phyloP scores from a whole-genome alignment of 2,329 filamentous ascomycete species.

The Alternaria novae-zelandiae region DNA sequence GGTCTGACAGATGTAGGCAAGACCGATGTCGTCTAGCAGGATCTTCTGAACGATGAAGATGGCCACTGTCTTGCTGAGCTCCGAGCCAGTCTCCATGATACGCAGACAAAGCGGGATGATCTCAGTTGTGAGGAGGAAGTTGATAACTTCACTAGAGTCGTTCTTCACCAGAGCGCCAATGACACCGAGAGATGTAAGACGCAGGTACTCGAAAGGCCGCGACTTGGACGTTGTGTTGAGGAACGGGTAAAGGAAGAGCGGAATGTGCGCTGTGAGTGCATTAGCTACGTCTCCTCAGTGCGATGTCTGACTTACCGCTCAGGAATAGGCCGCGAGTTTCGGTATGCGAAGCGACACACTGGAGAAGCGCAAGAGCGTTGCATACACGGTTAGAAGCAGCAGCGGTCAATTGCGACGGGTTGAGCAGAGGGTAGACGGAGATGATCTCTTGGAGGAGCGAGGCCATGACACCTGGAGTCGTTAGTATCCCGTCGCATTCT shows the following conservation, averaged over 20 bases:
- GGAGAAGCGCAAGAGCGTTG: conserved; percentile 92
- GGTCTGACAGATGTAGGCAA: conserved; percentile 98
- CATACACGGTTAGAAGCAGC: conserved; percentile 98
- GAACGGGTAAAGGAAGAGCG: conserved; percentile 96
- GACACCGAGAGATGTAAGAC: conserved; percentile 92
- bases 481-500: conserved; percentile 16
- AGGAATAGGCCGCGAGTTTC: conserved; percentile 93
- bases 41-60: conserved; percentile 99
- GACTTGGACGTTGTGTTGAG: conserved; percentile 99
- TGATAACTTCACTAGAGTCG: conserved; percentile 97
- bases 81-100: conserved; percentile 99
- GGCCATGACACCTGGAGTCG: conserved; percentile 85
- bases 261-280: conserved; percentile 78
- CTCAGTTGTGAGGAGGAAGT: conserved; percentile 96
- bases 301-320: conserved; percentile 67
- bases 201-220: conserved; percentile 94
- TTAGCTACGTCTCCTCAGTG: conserved; percentile 17
- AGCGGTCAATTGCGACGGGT: conserved; percentile 94
- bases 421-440: conserved; percentile 94
- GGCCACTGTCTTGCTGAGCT: conserved; percentile 97
- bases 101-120: conserved; percentile 97
- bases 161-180: conserved; percentile 98
- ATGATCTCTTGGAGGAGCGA: conserved; percentile 98
- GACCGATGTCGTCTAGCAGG: conserved; percentile 90
- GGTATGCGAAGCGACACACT: conserved; percentile 97